Evolutionary conservation across 345 rosid species (phyloP).

Genomic region (Clarkia xantiana): DNA sequence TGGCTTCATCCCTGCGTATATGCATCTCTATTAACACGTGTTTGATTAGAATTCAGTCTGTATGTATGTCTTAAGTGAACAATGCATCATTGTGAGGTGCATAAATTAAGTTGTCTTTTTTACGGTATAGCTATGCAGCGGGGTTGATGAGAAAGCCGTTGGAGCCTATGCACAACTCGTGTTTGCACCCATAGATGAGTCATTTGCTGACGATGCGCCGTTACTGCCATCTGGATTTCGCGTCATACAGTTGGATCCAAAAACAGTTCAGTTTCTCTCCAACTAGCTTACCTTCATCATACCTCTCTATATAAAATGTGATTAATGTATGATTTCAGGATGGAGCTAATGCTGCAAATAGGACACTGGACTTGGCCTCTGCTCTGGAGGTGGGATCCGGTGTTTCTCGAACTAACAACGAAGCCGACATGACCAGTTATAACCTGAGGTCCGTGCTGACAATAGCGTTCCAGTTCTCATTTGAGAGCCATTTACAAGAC

Average conservation of each 20-base stretch:
- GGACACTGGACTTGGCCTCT: constrained; percentile 91
- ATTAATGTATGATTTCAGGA: constrained; percentile 23
- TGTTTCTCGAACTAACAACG: constrained; percentile 40
- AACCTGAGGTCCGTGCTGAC: constrained; percentile 79
- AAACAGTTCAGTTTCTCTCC: constrained; percentile 36
- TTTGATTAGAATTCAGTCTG: no score
- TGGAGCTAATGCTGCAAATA: constrained; percentile 34
- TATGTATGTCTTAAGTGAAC: no score
- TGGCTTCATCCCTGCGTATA: no score
- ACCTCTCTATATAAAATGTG: no score
- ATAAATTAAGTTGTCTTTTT: neutral
- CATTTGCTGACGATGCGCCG: constrained; percentile 97
- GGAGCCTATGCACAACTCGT: constrained; percentile 97
- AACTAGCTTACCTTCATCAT: neutral
- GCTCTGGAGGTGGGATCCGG: constrained; percentile 59
- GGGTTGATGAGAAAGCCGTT: constrained; percentile 80
- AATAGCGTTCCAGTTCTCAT: constrained; percentile 82
- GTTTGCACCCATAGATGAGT: constrained; percentile 90
- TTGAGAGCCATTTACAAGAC: constrained; percentile 69
- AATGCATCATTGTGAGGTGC: no score
- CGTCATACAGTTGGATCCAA: constrained; percentile 76
- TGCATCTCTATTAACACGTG: no score
- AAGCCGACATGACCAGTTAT: constrained; percentile 31
- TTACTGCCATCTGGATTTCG: constrained; percentile 85
- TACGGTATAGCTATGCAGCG: constrained; percentile 54